A percentile compares a stretch with the other conserved stretches of the same genome.
Conservation (phyloP, 2,329 filamentous ascomycete species). For the Lithohypha guttulata region DNA sequence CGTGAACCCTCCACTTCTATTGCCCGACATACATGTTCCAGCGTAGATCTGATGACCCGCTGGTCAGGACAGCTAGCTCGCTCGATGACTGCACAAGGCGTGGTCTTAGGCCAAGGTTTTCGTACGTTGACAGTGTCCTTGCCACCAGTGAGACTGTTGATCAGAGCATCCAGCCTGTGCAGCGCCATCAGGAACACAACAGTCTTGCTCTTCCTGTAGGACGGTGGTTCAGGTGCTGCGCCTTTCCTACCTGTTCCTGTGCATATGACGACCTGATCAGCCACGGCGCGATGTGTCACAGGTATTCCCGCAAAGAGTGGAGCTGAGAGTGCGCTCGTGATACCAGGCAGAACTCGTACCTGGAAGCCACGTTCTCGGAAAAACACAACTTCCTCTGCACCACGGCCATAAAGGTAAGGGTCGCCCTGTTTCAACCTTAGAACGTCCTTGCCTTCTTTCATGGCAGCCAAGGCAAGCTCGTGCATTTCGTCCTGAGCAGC, state of each 20-base stretch:
- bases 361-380: slow-evolving; percentile 63
- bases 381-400: slow-evolving; percentile 82
- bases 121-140: slow-evolving; percentile 21
- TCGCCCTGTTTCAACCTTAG: slow-evolving; percentile 92
- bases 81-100: slow-evolving; percentile 87
- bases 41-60: slow-evolving; percentile 76
- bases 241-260: slow-evolving; percentile 93
- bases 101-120: slow-evolving; percentile 56
- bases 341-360: slow-evolving; percentile 69
- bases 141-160: slow-evolving; percentile 53
- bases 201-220: slow-evolving; percentile 64
- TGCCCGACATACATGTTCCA: slow-evolving; percentile 67
- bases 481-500: slow-evolving; percentile 84
- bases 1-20: slow-evolving; percentile 82
- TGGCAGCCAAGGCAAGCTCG: slow-evolving; percentile 59
- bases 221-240: slow-evolving; percentile 66
- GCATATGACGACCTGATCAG: slow-evolving; percentile 90
- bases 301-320: slow-evolving; percentile 83
- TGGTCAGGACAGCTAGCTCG: slow-evolving; percentile 90
- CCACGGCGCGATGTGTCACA: slow-evolving; percentile 75
- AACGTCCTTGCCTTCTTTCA: slow-evolving; percentile 63
- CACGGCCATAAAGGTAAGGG: slow-evolving; percentile 89
- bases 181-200: slow-evolving; percentile 93
- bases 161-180: slow-evolving; percentile 66
- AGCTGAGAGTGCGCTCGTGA: slow-evolving; percentile 78